Base-by-base conservation (phyloP, 495 filamentous ascomycete genomes). In the Penicillium coffeae region DNA sequence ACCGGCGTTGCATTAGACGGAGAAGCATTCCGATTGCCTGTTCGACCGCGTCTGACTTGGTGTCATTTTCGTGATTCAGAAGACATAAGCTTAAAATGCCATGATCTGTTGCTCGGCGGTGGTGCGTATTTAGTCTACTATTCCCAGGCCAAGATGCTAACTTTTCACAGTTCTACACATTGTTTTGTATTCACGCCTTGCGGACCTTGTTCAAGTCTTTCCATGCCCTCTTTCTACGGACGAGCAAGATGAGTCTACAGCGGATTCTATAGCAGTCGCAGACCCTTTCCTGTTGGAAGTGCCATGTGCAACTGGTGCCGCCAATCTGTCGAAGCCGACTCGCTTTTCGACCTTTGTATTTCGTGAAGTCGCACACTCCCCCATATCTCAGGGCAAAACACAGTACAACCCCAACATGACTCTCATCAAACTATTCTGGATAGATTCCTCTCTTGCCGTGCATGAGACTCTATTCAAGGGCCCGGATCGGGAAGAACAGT, bases 171-270 rank as follows among this genome's bases (percentile, higher is more conserved):
- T 63, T 42, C 51, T 67, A 21, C 58, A 70, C 55, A 21, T 70
- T 38, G 42, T 70, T 21, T 40, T 79, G n/a, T 76, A 68, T 46
- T 79, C 76, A n/a, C 66, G 65, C 13, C 53, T 76, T 10, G 71
- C 59, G 21, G 48, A 49, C 25, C 47, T 76, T 20, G 58, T 64
- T 12, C 61, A 70, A 8, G 58, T 49, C 10, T 77, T 71, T 45
- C 60, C 66, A 39, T 66, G 68, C 50, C 59, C 68, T 5, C 35
- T 53, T 39, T 13, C 51, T 35, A 42, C 21, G 9, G 55, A 64
- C 10, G 43, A 48, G 22, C 21, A 51, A 15, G 47, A 49, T 5
- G 47, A 59, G 13, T 34, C 52, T 15, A 34, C 50, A n/a, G 62
- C 56, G 42, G 41, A 62, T n/a, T 53, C 59, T 8, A n/a, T n/a